These are phyloP conservation scores for Oryza meridionalis DNA, from an alignment of 176 grass and related monocot species.

Conservation along the genomic window DNA sequence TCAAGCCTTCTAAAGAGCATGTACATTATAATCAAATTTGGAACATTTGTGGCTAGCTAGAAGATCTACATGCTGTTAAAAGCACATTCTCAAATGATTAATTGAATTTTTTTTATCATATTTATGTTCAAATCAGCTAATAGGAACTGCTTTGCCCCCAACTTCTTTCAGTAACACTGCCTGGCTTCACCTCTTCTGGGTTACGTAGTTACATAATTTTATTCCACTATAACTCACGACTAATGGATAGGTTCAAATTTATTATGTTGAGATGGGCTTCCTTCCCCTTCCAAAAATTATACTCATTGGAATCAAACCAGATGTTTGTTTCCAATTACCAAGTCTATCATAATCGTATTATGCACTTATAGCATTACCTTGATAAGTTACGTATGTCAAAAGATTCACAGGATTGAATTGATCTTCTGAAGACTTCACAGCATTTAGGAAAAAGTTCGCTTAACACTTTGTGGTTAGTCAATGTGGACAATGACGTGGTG, in stretches of 20 bases:
- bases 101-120: not conserved
- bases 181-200: not conserved
- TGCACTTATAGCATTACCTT: not conserved
- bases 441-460: not conserved
- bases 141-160: not conserved
- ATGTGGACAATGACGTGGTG: not conserved
- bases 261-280: not conserved
- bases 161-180: not conserved
- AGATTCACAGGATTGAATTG: not conserved
- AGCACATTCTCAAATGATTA: not conserved
- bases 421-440: not conserved
- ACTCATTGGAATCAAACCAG: not conserved
- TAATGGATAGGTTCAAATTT: constrained; percentile 13
- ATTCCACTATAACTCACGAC: not conserved
- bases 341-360: not conserved
- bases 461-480: not conserved
- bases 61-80: not conserved
- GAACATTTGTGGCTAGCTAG: not conserved
- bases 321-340: not conserved
- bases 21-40: not conserved
- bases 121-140: not conserved
- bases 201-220: not conserved
- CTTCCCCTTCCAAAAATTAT: not conserved
- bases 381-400: not conserved
- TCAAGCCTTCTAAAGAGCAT: not conserved